Conservation (phyloP, 148 eudicot genomes). For the Chenopodium berlandieri region DNA sequence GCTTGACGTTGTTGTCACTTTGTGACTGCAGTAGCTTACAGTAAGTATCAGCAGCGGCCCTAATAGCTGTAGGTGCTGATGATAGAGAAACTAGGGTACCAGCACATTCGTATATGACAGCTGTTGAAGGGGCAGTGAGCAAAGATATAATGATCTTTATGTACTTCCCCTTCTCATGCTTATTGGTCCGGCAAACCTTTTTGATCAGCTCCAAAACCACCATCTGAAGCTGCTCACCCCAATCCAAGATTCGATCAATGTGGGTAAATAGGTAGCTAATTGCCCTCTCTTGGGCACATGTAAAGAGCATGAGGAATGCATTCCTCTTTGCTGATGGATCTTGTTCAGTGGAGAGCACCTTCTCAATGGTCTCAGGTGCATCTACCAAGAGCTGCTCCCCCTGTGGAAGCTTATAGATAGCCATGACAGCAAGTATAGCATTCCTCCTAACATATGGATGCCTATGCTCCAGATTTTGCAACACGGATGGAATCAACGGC, state of each 20-base stretch:
- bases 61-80: constrained; percentile 90
- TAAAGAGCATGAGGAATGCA: constrained; percentile 87
- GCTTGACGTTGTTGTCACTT: constrained; percentile 96
- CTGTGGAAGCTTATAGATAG: constrained; percentile 82
- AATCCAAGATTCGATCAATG: constrained; percentile 68
- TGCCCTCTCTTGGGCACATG: constrained; percentile 85
- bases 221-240: constrained; percentile 90
- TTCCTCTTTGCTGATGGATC: constrained; percentile 86
- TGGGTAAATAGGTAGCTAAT: constrained; percentile 69
- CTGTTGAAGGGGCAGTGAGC: constrained; percentile 77
- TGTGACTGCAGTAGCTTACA: constrained; percentile 86
- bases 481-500: constrained; percentile 64
- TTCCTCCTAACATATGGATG: constrained; percentile 74
- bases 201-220: constrained; percentile 88
- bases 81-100: constrained; percentile 86
- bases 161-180: constrained; percentile 83
- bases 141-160: constrained; percentile 80
- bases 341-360: constrained; percentile 60
- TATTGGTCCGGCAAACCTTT: constrained; percentile 82
- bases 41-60: constrained; percentile 90
- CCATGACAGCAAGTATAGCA: constrained; percentile 64
- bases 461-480: constrained; percentile 65
- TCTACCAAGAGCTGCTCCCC: constrained; percentile 67
- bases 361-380: constrained; percentile 78
- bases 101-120: constrained; percentile 89